Base-by-base conservation (phyloP, 2,329 filamentous ascomycete genomes). In the Albifimbria verrucaria region DNA sequence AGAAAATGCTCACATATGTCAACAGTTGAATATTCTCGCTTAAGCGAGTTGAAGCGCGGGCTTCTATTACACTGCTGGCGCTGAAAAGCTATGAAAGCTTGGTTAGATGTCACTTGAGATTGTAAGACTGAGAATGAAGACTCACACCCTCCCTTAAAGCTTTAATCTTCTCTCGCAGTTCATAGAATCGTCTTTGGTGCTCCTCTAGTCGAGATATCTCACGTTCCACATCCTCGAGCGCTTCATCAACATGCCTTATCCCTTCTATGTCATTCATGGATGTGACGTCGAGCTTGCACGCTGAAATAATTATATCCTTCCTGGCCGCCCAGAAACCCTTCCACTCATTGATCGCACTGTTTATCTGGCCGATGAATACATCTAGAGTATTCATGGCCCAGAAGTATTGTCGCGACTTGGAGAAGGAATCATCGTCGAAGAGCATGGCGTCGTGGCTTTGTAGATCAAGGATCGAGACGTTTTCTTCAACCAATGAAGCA, bases 1-100 rank as follows among this genome's bases (percentile, higher is more conserved):
- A 73, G 48, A 73, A 72, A n/a, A 73, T 70, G 50, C 68, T 72
- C 20, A 73, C 68, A 26, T 68, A 67, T 17, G 71, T 72, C 43
- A 73, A 61, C 0, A 73, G 60, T 28, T 68, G 65, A 11, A 73
- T 65, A 28, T 73, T 72, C 41, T 72, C 59, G 1, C 66, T 65
- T 0, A 71, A 56, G 22, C 57, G 57, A 1, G 63, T 68, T 3
- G 49, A 22, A 3, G 25, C n/a, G 12, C 41, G 41, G 41, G 10
- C 18, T 18, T 43, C 41, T 12, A 43, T 43, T 12, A 43, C 41
- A 20, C 10, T 10, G 41, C 41, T 43, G 10, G 41, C 41, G 18
- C 21, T 43, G 41, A 43, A 43, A 20, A 43, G 41, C 41, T 43
- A 9, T 18, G 11, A n/a, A 36, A 36, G n/a, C 10, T 10, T 43